phyloP scores from a whole-genome alignment of 2,329 filamentous ascomycete species.

The Catunica adiposa region DNA sequence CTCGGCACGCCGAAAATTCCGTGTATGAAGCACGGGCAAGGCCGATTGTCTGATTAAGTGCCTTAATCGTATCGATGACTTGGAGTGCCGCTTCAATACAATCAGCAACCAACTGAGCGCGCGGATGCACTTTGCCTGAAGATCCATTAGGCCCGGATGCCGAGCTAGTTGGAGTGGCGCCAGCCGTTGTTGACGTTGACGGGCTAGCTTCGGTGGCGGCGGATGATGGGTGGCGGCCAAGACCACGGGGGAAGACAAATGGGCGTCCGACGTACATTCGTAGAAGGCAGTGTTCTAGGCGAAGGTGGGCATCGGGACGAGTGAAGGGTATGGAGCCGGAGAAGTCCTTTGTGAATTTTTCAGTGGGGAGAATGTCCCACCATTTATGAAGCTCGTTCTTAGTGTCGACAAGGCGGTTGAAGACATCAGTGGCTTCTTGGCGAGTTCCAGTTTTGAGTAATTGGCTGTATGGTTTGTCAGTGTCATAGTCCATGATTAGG shows the following conservation, averaged over 20 bases:
- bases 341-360: conserved; percentile 22
- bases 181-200: neutral
- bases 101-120: conserved; percentile 28
- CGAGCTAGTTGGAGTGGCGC: conserved; percentile 16
- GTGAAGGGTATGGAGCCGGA: conserved; percentile 20
- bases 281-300: conserved; percentile 35
- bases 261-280: conserved; percentile 37
- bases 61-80: conserved; percentile 33
- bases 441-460: conserved; percentile 22
- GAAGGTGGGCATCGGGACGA: conserved; percentile 33
- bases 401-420: conserved; percentile 22
- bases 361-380: conserved; percentile 24
- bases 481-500: neutral
- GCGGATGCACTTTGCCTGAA: conserved; percentile 18
- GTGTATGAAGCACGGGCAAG: conserved; percentile 39
- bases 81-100: conserved; percentile 36
- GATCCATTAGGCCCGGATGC: conserved; percentile 15
- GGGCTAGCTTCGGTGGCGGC: conserved; percentile 4
- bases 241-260: conserved; percentile 28
- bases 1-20: conserved; percentile 38
- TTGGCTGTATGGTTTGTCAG: conserved; percentile 18
- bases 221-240: conserved; percentile 7
- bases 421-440: conserved; percentile 20
- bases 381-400: conserved; percentile 24
- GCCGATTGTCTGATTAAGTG: conserved; percentile 33